Evolutionary conservation across 2,329 filamentous ascomycete genomes (phyloP), one percentile per base, ranked within the genome.

Genomic region (Paraconiothyrium sp.): DNA sequence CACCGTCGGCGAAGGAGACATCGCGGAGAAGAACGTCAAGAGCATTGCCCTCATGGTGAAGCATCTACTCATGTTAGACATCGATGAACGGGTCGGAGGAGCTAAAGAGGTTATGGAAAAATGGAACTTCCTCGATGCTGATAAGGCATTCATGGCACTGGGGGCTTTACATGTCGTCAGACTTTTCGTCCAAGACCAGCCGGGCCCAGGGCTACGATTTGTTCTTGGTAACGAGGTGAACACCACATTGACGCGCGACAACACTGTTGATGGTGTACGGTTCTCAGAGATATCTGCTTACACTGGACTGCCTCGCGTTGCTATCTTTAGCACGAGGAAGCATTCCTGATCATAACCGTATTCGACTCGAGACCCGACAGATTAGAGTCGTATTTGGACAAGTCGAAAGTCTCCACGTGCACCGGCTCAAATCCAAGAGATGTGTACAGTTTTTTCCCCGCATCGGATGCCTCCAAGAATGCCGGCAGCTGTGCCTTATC

Each of bases 391-490:
- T 76, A 78, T 37, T 74, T 72, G 0, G 56, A 52, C 37, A 77
- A 24, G 46, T 77, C 72, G 22, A 72, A 77, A 3, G 54, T 49
- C 24, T 66, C 58, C 13, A 71, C 69, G 4, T 72, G 51, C 11
- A 67, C 61, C 2, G 62, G n/a, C 9, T 65, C 55, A 32, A 77
- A 78, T 10, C 74, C 75, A 35, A 68, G 60, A 32, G 70, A 72
- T 55, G 65, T 69, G 63, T 84, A 84, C 52, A 84, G 58, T 8
- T 74, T 75, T 52, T 69, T 75, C 0, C 81, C 82, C 56, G 74
- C 72, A 10, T 74, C 70, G 10, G 77, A 78, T 3, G 79, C 72
- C 59, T 84, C 82, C 9, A 84, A 64, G 64, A 79, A 84, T 2
- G 69, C 67, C n/a, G 76, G 76, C 22, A 84, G 52, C 1, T 77